Evolutionary conservation across 2,329 filamentous ascomycete species (phyloP).

Genomic region (Fonsecaea pugnacius): DNA sequence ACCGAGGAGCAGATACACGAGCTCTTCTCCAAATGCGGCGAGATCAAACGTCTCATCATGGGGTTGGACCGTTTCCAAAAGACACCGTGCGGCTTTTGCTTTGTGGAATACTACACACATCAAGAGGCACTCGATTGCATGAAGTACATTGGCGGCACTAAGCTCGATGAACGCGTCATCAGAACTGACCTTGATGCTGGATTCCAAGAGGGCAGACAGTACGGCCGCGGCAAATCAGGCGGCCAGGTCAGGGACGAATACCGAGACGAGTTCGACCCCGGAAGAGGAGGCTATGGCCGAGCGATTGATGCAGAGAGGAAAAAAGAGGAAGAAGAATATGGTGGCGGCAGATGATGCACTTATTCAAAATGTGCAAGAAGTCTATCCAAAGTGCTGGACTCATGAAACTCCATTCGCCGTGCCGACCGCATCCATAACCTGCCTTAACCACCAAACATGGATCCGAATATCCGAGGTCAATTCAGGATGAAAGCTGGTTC

Average conservation of each 20-base stretch:
- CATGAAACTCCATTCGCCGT: constrained; percentile 35
- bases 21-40: constrained; percentile 88
- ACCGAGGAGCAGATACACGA: constrained; percentile 99
- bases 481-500: constrained; percentile 95
- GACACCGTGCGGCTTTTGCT: constrained; percentile 98
- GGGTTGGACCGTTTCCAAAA: constrained; percentile 96
- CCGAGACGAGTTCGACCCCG: constrained; percentile 93
- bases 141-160: constrained; percentile 98
- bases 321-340: constrained; percentile 65
- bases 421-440: constrained; percentile 59
- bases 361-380: neutral
- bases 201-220: constrained; percentile 94
- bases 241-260: constrained; percentile 98
- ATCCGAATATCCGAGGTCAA: constrained; percentile 85
- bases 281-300: constrained; percentile 84
- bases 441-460: constrained; percentile 88
- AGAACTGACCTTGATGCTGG: constrained; percentile 93
- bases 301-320: constrained; percentile 69
- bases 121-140: constrained; percentile 96
- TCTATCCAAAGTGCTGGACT: neutral
- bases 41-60: constrained; percentile 98
- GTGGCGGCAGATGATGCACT: constrained; percentile 47
- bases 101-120: constrained; percentile 98
- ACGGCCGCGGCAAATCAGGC: constrained; percentile 91
- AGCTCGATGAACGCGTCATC: constrained; percentile 96